A percentile compares a stretch with the other conserved stretches of the same genome.
Conservation (phyloP, 495 filamentous ascomycete species). For the Talaromyces thailandensis region DNA sequence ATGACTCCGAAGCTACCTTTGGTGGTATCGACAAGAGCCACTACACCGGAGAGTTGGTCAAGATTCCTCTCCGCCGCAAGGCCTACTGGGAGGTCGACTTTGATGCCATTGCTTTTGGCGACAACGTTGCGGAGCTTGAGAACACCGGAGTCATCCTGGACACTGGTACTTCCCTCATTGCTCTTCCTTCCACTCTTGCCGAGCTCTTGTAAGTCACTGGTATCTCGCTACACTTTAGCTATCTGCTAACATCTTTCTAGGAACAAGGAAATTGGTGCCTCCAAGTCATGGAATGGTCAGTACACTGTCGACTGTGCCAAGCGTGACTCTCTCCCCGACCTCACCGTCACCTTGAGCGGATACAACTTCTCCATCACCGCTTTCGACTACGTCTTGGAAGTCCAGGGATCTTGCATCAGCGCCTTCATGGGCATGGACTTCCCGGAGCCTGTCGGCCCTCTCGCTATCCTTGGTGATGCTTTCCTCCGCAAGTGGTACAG, state of each 20-base stretch:
- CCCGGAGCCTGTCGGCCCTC: constrained; percentile 80
- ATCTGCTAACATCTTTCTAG: constrained; percentile 24
- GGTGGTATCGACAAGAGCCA: constrained; percentile 82
- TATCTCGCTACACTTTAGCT: background rate
- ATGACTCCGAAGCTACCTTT: constrained; percentile 81
- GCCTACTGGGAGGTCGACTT: constrained; percentile 99
- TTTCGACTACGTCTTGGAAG: constrained; percentile 93
- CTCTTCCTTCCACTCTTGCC: constrained; percentile 82
- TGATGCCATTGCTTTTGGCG: constrained; percentile 81
- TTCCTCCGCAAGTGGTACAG: constrained; percentile 98
- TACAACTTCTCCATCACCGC: constrained; percentile 85
- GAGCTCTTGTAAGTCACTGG: constrained; percentile 65
- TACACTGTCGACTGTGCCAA: constrained; percentile 86
- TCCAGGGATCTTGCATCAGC: constrained; percentile 91
- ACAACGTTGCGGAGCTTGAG: constrained; percentile 75
- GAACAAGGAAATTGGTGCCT: constrained; percentile 96
- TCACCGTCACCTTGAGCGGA: constrained; percentile 80
- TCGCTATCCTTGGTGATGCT: constrained; percentile 93
- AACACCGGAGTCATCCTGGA: constrained; percentile 94
- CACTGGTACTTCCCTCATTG: constrained; percentile 97
- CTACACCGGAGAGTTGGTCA: constrained; percentile 84
- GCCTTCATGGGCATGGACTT: constrained; percentile 98
- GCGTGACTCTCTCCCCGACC: constrained; percentile 72
- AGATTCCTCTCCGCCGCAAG: constrained; percentile 91
- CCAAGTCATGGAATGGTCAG: constrained; percentile 92